Conservation (phyloP, 768 basidiomycete genomes). For the Omphalotus guepiniiformis region DNA sequence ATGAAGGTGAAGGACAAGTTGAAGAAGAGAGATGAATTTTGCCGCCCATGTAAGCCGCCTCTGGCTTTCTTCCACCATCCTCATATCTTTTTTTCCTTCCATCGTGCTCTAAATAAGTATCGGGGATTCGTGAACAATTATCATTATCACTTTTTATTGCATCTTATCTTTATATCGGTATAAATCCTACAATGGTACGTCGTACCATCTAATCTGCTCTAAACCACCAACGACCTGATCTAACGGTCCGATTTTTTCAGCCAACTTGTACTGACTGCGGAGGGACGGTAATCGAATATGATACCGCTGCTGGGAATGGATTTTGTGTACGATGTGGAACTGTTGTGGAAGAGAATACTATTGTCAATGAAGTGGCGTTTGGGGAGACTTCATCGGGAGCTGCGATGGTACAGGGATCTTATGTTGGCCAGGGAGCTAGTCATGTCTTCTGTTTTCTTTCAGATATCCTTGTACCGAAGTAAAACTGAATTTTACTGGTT, state of each 20-base stretch:
- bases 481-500: neutral
- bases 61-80: no score
- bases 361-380: slow-evolving; percentile 92
- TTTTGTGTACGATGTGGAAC: slow-evolving; percentile 85
- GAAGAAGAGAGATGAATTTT: no score
- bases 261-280: slow-evolving; percentile 74
- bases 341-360: slow-evolving; percentile 89
- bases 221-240: no score
- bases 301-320: slow-evolving; percentile 78
- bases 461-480: neutral
- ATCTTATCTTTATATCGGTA: no score
- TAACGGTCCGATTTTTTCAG: slow-evolving; percentile 30
- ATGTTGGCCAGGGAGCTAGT: slow-evolving; percentile 91
- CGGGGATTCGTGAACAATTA: no score
- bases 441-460: neutral
- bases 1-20: no score
- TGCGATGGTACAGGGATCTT: slow-evolving; percentile 93
- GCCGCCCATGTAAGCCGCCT: no score
- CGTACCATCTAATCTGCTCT: no score
- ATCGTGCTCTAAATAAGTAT: no score
- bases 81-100: no score
- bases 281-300: slow-evolving; percentile 82
- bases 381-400: slow-evolving; percentile 92
- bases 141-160: no score
- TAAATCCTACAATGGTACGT: no score